Percentiles rank a stretch among this genome's conserved stretches.
These are phyloP conservation scores for Cerioporus squamosus DNA, from an alignment of 1,284 basidiomycete species.

Conservation along the genomic window DNA sequence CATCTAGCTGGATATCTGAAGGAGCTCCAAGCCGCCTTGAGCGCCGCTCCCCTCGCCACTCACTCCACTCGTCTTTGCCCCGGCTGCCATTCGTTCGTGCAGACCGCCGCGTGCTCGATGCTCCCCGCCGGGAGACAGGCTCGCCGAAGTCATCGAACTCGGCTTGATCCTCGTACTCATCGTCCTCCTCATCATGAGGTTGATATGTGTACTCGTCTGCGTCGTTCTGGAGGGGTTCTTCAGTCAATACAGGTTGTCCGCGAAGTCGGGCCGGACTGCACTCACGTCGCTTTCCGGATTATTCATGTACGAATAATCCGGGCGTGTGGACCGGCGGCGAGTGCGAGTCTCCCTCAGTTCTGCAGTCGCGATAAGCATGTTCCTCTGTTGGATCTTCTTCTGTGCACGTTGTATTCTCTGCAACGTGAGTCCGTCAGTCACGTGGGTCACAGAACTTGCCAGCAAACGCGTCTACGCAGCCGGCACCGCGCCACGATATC, in stretches of 20 bases:
- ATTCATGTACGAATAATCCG: slow-evolving; percentile 79
- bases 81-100: slow-evolving; percentile 58
- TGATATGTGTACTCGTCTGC: slow-evolving; percentile 59
- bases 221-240: slow-evolving; percentile 56
- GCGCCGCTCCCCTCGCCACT: slow-evolving; percentile 76
- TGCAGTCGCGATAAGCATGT: slow-evolving; percentile 67
- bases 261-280: slow-evolving; percentile 28
- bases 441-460: slow-evolving; percentile 17
- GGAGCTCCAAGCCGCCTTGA: slow-evolving; percentile 67
- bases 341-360: slow-evolving; percentile 80
- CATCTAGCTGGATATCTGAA: slow-evolving; percentile 52
- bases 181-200: slow-evolving; percentile 65
- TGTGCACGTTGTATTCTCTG: slow-evolving; percentile 72
- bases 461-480: slow-evolving; percentile 1
- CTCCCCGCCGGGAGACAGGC: slow-evolving; percentile 39
- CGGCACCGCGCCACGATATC: not conserved
- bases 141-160: slow-evolving; percentile 52
- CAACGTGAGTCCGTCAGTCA: slow-evolving; percentile 26
- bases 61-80: slow-evolving; percentile 51
- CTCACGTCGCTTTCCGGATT: slow-evolving; percentile 67
- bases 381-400: slow-evolving; percentile 70
- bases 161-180: slow-evolving; percentile 61
- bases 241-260: slow-evolving; percentile 14
- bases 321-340: slow-evolving; percentile 65
- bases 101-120: slow-evolving; percentile 60